Base-by-base conservation (phyloP, 345 rosid genomes). In the Viola odorata region DNA sequence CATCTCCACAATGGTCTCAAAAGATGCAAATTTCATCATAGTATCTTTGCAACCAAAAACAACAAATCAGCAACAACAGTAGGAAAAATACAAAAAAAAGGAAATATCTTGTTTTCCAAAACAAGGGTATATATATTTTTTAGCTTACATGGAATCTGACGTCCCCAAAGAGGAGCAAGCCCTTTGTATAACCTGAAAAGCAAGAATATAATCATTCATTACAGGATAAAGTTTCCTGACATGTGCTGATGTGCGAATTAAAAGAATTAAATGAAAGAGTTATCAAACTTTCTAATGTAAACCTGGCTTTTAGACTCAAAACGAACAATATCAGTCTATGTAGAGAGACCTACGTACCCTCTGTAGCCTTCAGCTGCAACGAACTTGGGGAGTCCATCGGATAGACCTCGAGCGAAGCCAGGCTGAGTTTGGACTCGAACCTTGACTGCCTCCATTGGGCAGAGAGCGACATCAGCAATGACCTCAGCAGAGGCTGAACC, bases 21-120 rank as follows among this genome's bases (percentile, higher is more conserved):
- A 94, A n/a, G 95, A 80, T 37, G 96, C 91, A 70, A 94, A 94
- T 69, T 94, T 94, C 99, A 94, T 83, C 97, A 90, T 90, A 1
- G 99, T 94, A 64, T 94, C 97, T 23, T 23, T 94, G 85, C 78
- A 68, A 65, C 32, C 42, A 66, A 5, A 52, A 14, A 49, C 36
- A 62, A 58, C 12, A 45, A 23, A 55, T 44, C 8, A 36, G 48
- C 55, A 41, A 37, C 14, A 32, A 58, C 12, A 39, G 37, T 45
- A 14, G 7, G 13, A 37, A 40, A 11, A 51, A 47, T 12, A n/a
- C 41, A 14, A 59, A 56, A 38, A 44, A 45, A 0, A 45, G 0
- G 12, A n/a, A 41, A 45, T 37, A n/a, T 45, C 17, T 61, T 12
- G 32, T 8, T 10, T 41, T 3, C 8, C 51, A 57, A 42, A 60